Evolutionary conservation across 169 alveolate species (phyloP), one percentile per base, ranked within the genome.

Genomic region (Plasmodium vivax): DNA sequence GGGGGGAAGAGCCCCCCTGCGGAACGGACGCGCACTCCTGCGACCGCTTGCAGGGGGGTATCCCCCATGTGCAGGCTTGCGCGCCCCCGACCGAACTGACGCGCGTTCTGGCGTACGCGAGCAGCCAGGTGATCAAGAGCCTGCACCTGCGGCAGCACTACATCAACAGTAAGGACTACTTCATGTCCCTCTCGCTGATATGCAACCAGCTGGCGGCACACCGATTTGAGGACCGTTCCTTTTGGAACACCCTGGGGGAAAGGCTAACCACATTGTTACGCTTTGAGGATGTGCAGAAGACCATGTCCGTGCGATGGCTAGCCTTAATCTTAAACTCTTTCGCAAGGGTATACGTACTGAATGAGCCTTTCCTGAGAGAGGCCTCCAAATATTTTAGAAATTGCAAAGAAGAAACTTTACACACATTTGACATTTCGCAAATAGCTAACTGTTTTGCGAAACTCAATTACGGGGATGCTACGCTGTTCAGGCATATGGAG

Each of bases 361-460:
- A 85, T 34, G 56, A 10, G 79, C 7, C 51, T 30, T 74, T 85
- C 62, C 32, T 85, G 38, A 85, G 36, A 51, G 43, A n/a, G 34
- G 27, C 85, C 2, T 73, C 93, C 43, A 34, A 19, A 16, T 74
- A 27, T 74, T 36, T 85, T 5, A 68, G 54, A n/a, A n/a, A 23
- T 74, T 71, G 38, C 75, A 72, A 84, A 45, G 74, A 23, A 32
- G 93, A 85, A 30, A 75, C 73, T 47, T 5, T 85, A 2, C 93
- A 85, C 7, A 85, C 80, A 45, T 85, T 85, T 85, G 93, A 85
- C 58, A 85, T 85, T 74, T 85, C 93, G n/a, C 93, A 85, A 45
- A 85, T 85, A 73, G 93, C 80, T 27, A 85, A 85, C 27, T 72
- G 71, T 7, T 85, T 45, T 85, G 54, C 83, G 12, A 85, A 75